Base-by-base conservation (phyloP, 768 basidiomycete genomes). In the Kwoniella pini region DNA sequence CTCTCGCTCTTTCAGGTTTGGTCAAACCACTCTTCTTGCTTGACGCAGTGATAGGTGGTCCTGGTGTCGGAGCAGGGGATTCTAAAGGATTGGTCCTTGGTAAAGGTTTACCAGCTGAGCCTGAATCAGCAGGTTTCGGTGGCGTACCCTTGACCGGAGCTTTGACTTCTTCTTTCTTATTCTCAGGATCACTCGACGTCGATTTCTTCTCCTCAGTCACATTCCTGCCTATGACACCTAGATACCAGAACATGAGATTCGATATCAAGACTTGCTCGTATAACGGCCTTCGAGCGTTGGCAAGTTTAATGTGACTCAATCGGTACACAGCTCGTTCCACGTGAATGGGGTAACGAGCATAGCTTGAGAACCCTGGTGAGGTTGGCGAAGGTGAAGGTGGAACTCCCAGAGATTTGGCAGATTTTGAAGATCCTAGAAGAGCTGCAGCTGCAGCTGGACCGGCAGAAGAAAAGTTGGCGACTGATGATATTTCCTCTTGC, bases 321-420 rank as follows among this genome's bases (percentile, higher is more conserved):
- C 96, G 84, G 80, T 99, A 99, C 46, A 99, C 94, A 2, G 96
- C 96, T 31, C 96, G 86, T 77, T 99, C 96, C 64, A 99, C 96
- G 72, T 99, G 96, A 62, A 99, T 97, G 9, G 96, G 96, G 76
- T 98, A 94, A 66, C 96, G 86, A 51, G 94, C 82, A 66, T 84
- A 87, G 43, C 30, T 79, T 11, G 65, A 64, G 61, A 75, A 75
- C 0, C 71, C 85, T 0, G 73, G 75, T 42, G 66, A 71, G 54
- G 71, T 79, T 44, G 74, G 79, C 46, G 75, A 79, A 0, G 68
- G 54, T 26, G 69, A 63, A 57, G 78, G 72, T 15, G 75, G 72
- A 7, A 76, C 65, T 24, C 78, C 80, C 3, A 77, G 62, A 4
- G 76, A 75, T 78, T 89, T 91, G 12, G 88, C 86, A 6, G 88